Conservation (phyloP, 306 rosid genomes). For the Trifolium subterraneum region DNA sequence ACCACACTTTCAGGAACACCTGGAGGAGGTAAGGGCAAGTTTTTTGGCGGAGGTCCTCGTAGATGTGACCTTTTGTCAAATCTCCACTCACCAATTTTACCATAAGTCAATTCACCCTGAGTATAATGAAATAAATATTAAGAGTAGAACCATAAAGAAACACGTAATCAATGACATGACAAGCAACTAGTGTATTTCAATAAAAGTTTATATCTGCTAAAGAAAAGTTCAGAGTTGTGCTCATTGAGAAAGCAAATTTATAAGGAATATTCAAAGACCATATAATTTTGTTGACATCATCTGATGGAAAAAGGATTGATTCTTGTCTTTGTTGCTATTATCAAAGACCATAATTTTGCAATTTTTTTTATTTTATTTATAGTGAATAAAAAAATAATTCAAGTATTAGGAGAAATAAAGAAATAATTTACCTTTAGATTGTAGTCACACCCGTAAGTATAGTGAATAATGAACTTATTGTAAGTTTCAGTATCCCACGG, state of each 20-base stretch:
- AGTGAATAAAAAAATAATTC: too few species aligned
- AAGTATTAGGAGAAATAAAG: constrained; percentile 22
- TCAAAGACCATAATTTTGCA: neutral
- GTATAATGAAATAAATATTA: constrained; percentile 32
- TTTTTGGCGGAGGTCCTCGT: constrained; percentile 82
- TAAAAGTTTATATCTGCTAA: constrained; percentile 16
- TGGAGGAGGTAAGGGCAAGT: constrained; percentile 86
- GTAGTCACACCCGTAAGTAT: constrained; percentile 93
- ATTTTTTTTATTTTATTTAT: too few species aligned
- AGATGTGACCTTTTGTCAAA: constrained; percentile 93
- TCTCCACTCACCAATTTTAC: constrained; percentile 94
- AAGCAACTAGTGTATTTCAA: neutral
- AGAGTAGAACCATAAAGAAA: constrained; percentile 20
- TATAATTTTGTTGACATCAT: neutral
- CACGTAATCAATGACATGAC: constrained; percentile 11
- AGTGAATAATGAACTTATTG: constrained; percentile 81
- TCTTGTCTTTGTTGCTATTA: neutral
- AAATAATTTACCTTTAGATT: constrained; percentile 67
- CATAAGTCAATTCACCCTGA: constrained; percentile 91
- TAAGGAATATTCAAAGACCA: constrained; percentile 20
- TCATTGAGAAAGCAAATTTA: neutral
- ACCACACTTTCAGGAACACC: constrained; percentile 99
- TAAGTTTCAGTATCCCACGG: constrained; percentile 83
- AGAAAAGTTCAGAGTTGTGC: constrained; percentile 12
- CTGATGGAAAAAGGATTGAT: neutral